A percentile compares a stretch with the other conserved stretches of the same genome.
These are phyloP conservation scores for Botryotinia calthae DNA, from an alignment of 2,329 filamentous ascomycete genomes.

Conservation along the genomic window DNA sequence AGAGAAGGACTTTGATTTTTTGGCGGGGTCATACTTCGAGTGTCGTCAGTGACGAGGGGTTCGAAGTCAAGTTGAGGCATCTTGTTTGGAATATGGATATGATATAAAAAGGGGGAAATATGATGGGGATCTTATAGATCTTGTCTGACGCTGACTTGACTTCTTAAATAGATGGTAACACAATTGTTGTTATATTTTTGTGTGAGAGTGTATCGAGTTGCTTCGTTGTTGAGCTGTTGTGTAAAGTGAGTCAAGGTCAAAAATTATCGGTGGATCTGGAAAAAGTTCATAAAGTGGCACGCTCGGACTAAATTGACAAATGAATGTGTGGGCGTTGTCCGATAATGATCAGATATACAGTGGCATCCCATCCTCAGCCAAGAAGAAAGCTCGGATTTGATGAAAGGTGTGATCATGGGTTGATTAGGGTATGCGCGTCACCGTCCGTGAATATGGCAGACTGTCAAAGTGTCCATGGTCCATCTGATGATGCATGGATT, in stretches of 20 bases:
- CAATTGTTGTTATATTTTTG: background rate
- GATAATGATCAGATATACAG: background rate
- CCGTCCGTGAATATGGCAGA: background rate
- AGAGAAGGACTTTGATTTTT: conserved; percentile 8
- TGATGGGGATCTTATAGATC: conserved; percentile 5
- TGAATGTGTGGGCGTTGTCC: background rate
- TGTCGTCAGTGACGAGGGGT: conserved; percentile 46
- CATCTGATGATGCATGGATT: background rate
- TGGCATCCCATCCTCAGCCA: background rate
- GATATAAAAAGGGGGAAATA: background rate
- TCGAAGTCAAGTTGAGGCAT: conserved; percentile 37
- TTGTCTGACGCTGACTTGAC: background rate
- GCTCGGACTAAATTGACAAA: conserved; percentile 6
- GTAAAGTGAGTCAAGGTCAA: conserved; percentile 21
- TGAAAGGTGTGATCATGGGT: background rate
- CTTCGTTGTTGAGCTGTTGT: conserved; percentile 19
- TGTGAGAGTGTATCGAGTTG: conserved; percentile 8
- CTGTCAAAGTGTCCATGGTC: background rate
- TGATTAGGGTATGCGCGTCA: background rate
- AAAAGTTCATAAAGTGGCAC: conserved; percentile 7
- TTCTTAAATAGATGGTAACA: background rate
- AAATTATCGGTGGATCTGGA: conserved; percentile 8
- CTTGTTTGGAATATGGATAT: conserved; percentile 18
- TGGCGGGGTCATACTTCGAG: conserved; percentile 46
- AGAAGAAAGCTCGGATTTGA: background rate